Conservation (phyloP, 352 stramenopile species). For the Albugo laibachii region DNA sequence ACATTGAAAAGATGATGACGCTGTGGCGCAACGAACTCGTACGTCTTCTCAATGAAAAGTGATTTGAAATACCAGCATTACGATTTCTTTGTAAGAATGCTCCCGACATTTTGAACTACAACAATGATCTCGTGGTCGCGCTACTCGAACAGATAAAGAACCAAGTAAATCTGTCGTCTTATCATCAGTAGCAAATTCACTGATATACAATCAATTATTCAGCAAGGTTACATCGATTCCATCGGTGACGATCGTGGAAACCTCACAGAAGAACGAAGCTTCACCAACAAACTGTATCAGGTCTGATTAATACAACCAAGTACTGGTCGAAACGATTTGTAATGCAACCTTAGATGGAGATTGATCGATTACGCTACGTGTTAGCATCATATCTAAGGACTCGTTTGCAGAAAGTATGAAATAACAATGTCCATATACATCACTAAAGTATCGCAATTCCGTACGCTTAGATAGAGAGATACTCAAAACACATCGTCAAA, state of each 20-base stretch:
- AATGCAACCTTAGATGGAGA: constrained; percentile 38
- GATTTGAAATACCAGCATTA: background rate
- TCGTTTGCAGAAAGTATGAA: constrained; percentile 36
- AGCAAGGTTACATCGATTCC: constrained; percentile 74
- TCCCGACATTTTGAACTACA: constrained; percentile 48
- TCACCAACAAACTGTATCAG: constrained; percentile 74
- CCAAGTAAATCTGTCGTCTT: constrained; percentile 14
- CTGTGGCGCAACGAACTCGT: constrained; percentile 76
- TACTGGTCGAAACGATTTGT: background rate
- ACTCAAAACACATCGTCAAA: constrained; percentile 34
- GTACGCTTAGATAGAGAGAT: constrained; percentile 42
- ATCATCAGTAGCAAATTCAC: background rate
- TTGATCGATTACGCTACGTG: constrained; percentile 71
- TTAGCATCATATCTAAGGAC: constrained; percentile 64
- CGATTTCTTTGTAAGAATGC: constrained; percentile 27
- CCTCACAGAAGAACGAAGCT: constrained; percentile 57
- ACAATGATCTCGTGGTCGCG: constrained; percentile 57
- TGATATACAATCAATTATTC: background rate
- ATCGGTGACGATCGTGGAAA: constrained; percentile 36
- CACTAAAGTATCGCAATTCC: too few relatives aligned
- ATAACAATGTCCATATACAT: background rate
- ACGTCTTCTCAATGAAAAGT: background rate
- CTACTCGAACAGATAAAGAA: constrained; percentile 75
- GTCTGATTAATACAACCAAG: constrained; percentile 1
- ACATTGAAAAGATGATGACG: constrained; percentile 39